phyloP scores from a whole-genome alignment of 2,329 filamentous ascomycete genomes.

The Aspergillus aculeatinus region DNA sequence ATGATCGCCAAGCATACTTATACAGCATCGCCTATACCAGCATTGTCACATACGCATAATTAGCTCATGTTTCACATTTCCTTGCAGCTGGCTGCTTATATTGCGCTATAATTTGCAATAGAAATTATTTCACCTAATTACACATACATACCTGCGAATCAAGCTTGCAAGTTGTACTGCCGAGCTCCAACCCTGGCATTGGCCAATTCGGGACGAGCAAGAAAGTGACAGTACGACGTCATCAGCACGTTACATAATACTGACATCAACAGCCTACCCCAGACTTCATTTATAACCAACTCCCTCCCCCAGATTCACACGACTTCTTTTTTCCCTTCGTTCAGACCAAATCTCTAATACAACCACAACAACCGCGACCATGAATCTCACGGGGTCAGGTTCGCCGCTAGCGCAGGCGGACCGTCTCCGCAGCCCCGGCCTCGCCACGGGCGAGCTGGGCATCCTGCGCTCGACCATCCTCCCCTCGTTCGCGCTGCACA shows the following conservation, averaged over 20 bases:
- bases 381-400: not conserved
- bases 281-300: not conserved
- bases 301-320: not conserved
- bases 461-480: conserved; percentile 55
- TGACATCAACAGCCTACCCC: conserved; percentile 19
- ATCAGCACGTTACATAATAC: conserved; percentile 19
- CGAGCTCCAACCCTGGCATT: not conserved
- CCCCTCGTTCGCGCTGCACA: conserved; percentile 56
- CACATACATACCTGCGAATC: too few relatives aligned
- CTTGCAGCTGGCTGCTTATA: not conserved
- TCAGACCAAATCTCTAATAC: not conserved
- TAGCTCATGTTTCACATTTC: not conserved
- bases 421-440: not conserved
- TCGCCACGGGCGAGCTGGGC: conserved; percentile 41
- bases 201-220: not conserved
- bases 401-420: not conserved
- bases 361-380: not conserved
- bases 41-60: not conserved
- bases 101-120: not conserved
- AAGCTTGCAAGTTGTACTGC: not conserved
- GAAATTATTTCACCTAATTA: too few relatives aligned
- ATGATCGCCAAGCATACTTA: not conserved
- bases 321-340: not conserved
- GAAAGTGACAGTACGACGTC: not conserved
- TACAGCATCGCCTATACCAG: not conserved